These are phyloP conservation scores for Wickerhamiella cacticola DNA, from an alignment of 805 yeast genomes.

Conservation along the genomic window DNA sequence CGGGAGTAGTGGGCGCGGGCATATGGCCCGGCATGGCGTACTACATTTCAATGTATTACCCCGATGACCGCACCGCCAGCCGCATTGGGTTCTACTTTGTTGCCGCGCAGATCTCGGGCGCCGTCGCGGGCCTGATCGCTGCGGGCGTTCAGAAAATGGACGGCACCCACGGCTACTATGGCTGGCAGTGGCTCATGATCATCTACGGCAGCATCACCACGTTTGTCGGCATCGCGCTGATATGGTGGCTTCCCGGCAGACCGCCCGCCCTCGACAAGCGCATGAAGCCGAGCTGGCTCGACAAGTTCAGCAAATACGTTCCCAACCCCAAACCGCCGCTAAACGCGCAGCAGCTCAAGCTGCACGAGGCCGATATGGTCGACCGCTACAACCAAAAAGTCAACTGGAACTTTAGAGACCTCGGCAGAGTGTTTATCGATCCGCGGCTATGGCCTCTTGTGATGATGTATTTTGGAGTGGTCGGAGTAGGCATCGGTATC, in stretches of 20 bases:
- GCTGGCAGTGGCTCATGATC: slow-evolving; percentile 80
- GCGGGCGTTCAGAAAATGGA: slow-evolving; percentile 86
- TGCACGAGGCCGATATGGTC: slow-evolving; percentile 52
- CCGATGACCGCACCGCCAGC: slow-evolving; percentile 59
- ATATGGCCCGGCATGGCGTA: slow-evolving; percentile 87
- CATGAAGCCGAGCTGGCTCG: background rate
- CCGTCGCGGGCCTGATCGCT: slow-evolving; percentile 72
- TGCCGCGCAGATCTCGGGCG: slow-evolving; percentile 78
- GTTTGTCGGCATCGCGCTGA: slow-evolving; percentile 46
- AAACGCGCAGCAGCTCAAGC: slow-evolving; percentile 36
- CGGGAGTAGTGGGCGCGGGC: slow-evolving; percentile 73
- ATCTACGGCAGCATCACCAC: slow-evolving; percentile 63
- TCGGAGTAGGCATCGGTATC: slow-evolving; percentile 79
- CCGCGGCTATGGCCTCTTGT: slow-evolving; percentile 66
- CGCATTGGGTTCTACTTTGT: slow-evolving; percentile 83
- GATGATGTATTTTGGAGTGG: slow-evolving; percentile 85
- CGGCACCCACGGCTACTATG: slow-evolving; percentile 54
- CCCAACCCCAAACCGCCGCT: slow-evolving; percentile 29
- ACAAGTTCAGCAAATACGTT: slow-evolving; percentile 5
- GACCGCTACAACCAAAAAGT: slow-evolving; percentile 35
- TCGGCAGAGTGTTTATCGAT: slow-evolving; percentile 45
- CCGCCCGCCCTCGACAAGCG: slow-evolving; percentile 32
- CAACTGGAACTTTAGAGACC: slow-evolving; percentile 50
- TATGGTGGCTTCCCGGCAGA: slow-evolving; percentile 83
- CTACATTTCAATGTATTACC: slow-evolving; percentile 76